Base-by-base conservation (phyloP, 768 basidiomycete species). In the Collybia sordida region DNA sequence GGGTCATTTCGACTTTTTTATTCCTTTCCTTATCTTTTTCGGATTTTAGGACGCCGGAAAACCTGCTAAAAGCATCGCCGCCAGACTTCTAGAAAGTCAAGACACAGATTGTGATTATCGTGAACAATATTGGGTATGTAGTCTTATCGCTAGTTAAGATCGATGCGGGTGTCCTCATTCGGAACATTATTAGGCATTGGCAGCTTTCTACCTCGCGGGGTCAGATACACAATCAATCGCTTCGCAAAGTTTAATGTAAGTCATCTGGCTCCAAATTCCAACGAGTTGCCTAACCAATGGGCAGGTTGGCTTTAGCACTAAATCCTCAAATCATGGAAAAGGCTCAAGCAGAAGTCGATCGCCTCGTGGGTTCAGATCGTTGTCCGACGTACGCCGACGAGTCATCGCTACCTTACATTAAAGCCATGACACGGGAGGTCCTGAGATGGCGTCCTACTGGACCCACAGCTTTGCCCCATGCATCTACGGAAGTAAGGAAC, bases 301-400 rank as follows among this genome's bases (percentile, higher is more conserved):
- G 67, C 66, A 63, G 56, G 52, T 3, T 53, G 63, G 12, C 57
- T 12, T 18, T 45, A 6, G 44, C 44, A 6, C 31, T 31, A 3
- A 17, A 60, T 46, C 64, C 67, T 1, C 55, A 60, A 1, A 55
- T 64, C 0, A 59, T 61, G 36, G 37, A 31, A 2, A 53, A 45
- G 28, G 64, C 64, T 1, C 67, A 64, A 31, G 56, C 44, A 27
- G 64, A 69, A 46, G 50, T 69, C 0, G 60, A 68, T 42, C n/a
- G 8, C 0, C 48, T 63, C 3, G 52, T 66, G 2, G 62, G 64
- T 1, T 39, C n/a, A 2, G 56, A 59, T 15, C 38, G 62, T 6
- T 57, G 65, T 4, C 67, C 67, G 6, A 45, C 52, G 4, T 54
- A 64, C 19, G 56, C 45, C 1, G 67, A 69, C 43, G 47, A 56